Evolutionary conservation across 495 filamentous ascomycete species (phyloP).

Genomic region (Neurospora sp.): DNA sequence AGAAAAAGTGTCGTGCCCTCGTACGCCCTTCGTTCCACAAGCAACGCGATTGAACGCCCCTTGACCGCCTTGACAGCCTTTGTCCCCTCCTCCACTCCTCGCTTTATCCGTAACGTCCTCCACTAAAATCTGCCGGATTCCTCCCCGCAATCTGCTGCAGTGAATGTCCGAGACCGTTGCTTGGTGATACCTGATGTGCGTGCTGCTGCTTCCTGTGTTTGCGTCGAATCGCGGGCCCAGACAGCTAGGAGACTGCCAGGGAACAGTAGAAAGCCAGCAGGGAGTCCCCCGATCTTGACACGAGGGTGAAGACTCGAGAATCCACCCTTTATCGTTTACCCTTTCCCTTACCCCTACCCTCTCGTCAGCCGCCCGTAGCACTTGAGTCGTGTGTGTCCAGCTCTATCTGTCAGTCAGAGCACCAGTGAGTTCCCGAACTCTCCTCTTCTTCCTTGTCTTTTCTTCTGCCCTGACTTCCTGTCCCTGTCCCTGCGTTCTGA

Average conservation of each 20-base stretch:
- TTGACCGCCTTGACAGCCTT: background rate
- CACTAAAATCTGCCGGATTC: background rate
- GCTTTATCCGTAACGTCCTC: background rate
- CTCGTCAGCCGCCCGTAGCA: background rate
- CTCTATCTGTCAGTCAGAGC: background rate
- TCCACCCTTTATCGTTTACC: background rate
- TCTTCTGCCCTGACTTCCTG: background rate
- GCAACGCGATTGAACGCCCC: background rate
- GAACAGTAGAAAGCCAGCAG: background rate
- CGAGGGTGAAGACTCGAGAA: background rate
- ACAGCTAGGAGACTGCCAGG: background rate
- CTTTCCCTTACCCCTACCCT: background rate
- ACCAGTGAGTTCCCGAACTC: background rate
- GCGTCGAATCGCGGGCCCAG: background rate
- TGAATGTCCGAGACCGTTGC: background rate
- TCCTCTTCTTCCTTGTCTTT: background rate
- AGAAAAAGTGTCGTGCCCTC: background rate
- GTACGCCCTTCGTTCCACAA: background rate
- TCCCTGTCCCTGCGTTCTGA: background rate
- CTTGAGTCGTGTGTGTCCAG: background rate
- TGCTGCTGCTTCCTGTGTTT: background rate
- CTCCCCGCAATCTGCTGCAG: background rate
- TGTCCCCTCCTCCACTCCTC: background rate
- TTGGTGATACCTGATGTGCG: background rate
- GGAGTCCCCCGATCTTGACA: background rate